Base-by-base conservation (phyloP, 2,329 filamentous ascomycete species). In the Cordyceps farinosa region DNA sequence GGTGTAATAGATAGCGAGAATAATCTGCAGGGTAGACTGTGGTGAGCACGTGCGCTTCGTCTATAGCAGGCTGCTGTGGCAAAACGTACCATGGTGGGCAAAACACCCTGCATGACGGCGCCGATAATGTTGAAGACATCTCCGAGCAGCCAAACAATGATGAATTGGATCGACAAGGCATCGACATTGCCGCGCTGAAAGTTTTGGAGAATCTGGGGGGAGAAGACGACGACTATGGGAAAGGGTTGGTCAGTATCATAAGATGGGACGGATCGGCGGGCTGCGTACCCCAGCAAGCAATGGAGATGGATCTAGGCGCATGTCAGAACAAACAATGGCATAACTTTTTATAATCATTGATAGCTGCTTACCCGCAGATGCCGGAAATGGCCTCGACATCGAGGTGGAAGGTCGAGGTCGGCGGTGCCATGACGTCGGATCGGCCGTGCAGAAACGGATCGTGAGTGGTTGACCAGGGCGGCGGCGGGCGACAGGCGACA, bases 71-170 rank as follows among this genome's bases (percentile, higher is more conserved):
- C 5, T 51, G n/a, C 5, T 51, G 8, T 30, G 27, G 61, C 22
- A 22, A 17, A n/a, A 47, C 77, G 65, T 73, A 88, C 84, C 92
- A 98, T 97, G 0, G 94, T 99, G 1, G 95, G 93, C 61, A 98
- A 77, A 7, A 99, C 94, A 62, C 91, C 90, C 75, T 98, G 94
- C 11, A 97, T 76, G 17, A 97, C 87, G 22, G 92, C 91, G n/a
- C 94, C 94, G 3, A 96, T 82, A 66, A 97, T 96, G 74, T 98
- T 98, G 82, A 97, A 97, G 68, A 97, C 88, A 87, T 99, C 95
- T 59, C 95, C 95, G 1, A 89, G 82, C 2, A 97, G 84, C 95
- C 95, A 99, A 70, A 96, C 86, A 65, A 96, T 88, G 72, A 98
- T 87, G 79, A 98, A 99, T 62, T 94, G 89, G 15, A 97, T 85